phyloP scores from a whole-genome alignment of 345 rosid genomes.

The Camelina neglecta region DNA sequence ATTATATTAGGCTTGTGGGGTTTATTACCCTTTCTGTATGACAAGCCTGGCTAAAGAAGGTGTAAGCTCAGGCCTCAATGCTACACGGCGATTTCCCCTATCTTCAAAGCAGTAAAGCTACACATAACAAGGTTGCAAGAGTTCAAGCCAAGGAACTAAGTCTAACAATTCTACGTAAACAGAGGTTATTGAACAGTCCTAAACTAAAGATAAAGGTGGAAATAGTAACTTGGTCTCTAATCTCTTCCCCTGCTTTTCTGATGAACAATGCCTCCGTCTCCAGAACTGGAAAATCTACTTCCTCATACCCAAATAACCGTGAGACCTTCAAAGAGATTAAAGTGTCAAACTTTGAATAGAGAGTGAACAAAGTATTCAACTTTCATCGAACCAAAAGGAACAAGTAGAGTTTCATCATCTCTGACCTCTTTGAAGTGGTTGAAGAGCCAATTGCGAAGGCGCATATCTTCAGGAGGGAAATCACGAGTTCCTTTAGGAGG shows the following conservation, averaged over 20 bases:
- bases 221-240: conserved; percentile 75
- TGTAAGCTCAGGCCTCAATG: conserved; percentile 97
- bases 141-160: conserved; percentile 18
- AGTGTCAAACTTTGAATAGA: background rate
- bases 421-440: conserved; percentile 79
- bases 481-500: conserved; percentile 96
- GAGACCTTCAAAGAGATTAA: conserved; percentile 57
- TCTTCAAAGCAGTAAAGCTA: conserved; percentile 96
- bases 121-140: conserved; percentile 28
- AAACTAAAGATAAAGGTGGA: background rate
- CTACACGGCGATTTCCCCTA: conserved; percentile 93
- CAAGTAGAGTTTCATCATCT: background rate
- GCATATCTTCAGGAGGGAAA: conserved; percentile 94
- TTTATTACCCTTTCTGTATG: conserved; percentile 85
- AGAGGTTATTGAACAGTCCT: background rate
- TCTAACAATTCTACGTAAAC: background rate
- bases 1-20: too few relatives aligned
- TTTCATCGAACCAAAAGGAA: background rate
- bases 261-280: conserved; percentile 85
- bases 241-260: conserved; percentile 96
- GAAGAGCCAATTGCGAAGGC: conserved; percentile 92
- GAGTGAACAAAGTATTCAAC: background rate
- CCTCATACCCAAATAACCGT: conserved; percentile 77
- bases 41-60: conserved; percentile 95
- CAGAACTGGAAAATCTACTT: conserved; percentile 88